phyloP scores from a whole-genome alignment of 2,329 filamentous ascomycete species.

The Alternaria sp. region DNA sequence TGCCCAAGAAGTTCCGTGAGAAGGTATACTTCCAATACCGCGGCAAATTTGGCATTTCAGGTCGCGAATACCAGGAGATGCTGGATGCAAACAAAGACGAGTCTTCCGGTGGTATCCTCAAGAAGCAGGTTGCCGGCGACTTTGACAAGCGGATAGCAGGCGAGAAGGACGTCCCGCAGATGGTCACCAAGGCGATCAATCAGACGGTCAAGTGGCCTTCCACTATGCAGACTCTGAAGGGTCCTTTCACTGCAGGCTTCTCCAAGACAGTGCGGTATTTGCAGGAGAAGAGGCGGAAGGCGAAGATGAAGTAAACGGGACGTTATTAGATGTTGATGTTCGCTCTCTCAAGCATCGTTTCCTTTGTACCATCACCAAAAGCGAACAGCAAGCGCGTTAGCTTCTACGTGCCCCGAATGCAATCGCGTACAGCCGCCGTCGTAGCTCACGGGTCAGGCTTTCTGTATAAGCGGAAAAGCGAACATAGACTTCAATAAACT shows the following conservation, averaged over 20 bases:
- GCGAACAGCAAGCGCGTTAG: conserved; percentile 15
- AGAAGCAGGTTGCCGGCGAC: conserved; percentile 75
- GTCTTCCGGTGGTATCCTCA: conserved; percentile 66
- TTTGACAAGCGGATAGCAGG: conserved; percentile 89
- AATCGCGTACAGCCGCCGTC: conserved; percentile 21
- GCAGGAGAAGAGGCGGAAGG: conserved; percentile 71
- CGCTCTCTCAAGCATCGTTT: neutral
- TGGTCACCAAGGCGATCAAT: conserved; percentile 78
- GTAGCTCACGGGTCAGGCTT: conserved; percentile 30
- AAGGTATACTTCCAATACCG: conserved; percentile 96
- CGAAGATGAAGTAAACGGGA: conserved; percentile 34
- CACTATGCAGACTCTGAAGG: conserved; percentile 85
- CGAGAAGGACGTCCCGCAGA: conserved; percentile 69
- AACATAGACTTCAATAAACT: conserved; percentile 2
- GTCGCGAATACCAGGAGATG: conserved; percentile 82
- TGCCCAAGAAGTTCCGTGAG: conserved; percentile 84
- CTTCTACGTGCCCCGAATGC: conserved; percentile 5
- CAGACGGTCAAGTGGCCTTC: conserved; percentile 93
- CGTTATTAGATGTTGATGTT: neutral
- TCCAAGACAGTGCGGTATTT: conserved; percentile 75
- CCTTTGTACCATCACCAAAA: conserved; percentile 26
- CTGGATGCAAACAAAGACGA: conserved; percentile 77
- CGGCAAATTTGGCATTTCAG: conserved; percentile 84
- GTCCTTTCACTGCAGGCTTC: conserved; percentile 78
- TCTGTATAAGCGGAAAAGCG: conserved; percentile 14